Conservation (phyloP, 106 monocot species). For the Dioscorea dumetorum region DNA sequence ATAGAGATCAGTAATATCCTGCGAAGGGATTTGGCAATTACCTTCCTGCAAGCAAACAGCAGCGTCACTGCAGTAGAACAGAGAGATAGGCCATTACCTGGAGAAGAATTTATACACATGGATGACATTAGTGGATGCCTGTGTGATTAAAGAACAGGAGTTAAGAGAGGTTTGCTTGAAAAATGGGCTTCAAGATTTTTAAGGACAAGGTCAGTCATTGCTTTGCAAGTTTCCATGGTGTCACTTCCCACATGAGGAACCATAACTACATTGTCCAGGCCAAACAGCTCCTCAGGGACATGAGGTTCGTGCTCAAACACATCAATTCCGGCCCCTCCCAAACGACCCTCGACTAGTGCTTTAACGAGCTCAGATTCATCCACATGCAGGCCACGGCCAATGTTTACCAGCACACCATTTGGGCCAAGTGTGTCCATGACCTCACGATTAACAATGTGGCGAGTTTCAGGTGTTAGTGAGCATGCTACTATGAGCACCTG, state of each 20-base stretch:
- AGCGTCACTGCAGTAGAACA: too few relatives aligned
- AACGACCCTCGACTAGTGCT: conserved; percentile 46
- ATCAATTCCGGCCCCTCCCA: conserved; percentile 67
- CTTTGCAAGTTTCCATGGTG: conserved; percentile 45
- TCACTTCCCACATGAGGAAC: conserved; percentile 62
- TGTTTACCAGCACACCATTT: conserved; percentile 55
- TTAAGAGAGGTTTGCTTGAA: conserved; percentile 46
- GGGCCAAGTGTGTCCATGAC: conserved; percentile 51
- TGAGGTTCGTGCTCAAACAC: conserved; percentile 63
- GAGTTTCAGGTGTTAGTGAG: conserved; percentile 39
- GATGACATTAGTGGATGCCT: too few relatives aligned
- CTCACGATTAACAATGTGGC: conserved; percentile 39
- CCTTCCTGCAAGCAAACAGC: too few relatives aligned
- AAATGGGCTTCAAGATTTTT: conserved; percentile 58
- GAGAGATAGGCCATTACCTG: too few relatives aligned
- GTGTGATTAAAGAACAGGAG: conserved; percentile 43
- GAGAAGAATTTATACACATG: too few relatives aligned
- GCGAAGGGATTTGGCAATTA: too few relatives aligned
- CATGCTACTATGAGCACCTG: conserved; percentile 57
- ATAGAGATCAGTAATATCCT: too few relatives aligned
- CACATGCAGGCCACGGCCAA: conserved; percentile 48
- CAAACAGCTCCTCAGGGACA: conserved; percentile 43
- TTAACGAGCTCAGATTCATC: conserved; percentile 61
- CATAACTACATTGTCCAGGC: conserved; percentile 58
- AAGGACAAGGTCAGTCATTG: conserved; percentile 64